These are phyloP conservation scores for Paxillus rubicundulus DNA, from an alignment of 768 basidiomycete species.

Conservation along the genomic window DNA sequence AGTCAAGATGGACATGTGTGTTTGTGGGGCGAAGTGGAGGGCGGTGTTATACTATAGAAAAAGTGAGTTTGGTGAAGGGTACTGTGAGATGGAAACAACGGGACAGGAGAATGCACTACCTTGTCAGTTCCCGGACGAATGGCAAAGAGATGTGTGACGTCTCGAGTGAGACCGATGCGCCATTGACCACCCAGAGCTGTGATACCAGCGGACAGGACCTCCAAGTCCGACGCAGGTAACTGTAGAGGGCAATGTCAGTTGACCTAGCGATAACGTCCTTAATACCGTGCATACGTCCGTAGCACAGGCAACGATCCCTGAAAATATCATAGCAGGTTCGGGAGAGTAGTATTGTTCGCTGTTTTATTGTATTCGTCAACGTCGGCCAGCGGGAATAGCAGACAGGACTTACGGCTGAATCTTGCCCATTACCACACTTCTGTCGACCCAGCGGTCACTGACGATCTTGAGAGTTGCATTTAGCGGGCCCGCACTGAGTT, in stretches of 20 bases:
- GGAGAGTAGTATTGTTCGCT: constrained; percentile 69
- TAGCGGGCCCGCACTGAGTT: constrained; percentile 25
- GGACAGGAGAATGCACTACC: constrained; percentile 2
- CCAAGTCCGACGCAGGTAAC: constrained; percentile 63
- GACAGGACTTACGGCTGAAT: constrained; percentile 48
- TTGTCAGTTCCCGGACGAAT: constrained; percentile 49
- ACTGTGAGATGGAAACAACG: neutral
- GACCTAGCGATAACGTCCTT: neutral
- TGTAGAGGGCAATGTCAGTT: constrained; percentile 22
- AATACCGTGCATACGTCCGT: constrained; percentile 48
- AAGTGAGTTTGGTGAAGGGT: neutral
- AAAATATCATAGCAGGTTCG: constrained; percentile 77
- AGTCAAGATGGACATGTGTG: constrained; percentile 65
- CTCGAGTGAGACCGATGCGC: constrained; percentile 71
- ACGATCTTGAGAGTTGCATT: constrained; percentile 36
- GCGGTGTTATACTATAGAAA: constrained; percentile 40
- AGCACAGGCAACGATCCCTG: constrained; percentile 73
- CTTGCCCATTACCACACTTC: constrained; percentile 56
- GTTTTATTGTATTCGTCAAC: constrained; percentile 2
- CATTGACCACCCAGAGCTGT: constrained; percentile 79
- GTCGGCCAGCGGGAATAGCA: neutral
- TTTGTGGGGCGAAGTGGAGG: constrained; percentile 56
- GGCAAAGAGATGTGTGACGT: constrained; percentile 86
- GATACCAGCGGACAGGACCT: constrained; percentile 71
- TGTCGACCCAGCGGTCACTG: constrained; percentile 68